A percentile compares a stretch with the other conserved stretches of the same genome.
Evolutionary conservation across 2,329 filamentous ascomycete species (phyloP).

Genomic region (Colletotrichum magnum): DNA sequence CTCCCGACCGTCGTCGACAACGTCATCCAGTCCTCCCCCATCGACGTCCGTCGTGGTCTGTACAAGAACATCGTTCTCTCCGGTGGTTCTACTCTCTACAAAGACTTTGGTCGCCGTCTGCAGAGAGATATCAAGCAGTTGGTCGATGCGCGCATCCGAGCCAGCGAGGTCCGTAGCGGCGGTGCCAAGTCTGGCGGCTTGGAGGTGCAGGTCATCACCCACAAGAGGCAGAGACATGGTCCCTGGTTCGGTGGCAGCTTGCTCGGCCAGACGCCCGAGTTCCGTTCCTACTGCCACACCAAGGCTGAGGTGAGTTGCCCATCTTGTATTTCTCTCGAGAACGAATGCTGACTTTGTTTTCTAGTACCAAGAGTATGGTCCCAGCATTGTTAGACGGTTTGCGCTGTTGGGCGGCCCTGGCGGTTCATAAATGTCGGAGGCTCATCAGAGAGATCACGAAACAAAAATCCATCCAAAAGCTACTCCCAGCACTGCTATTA

Average conservation of each 20-base stretch:
- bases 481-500: slow-evolving; percentile 10
- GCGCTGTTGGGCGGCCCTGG: slow-evolving; percentile 93
- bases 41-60: slow-evolving; percentile 94
- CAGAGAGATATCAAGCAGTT: slow-evolving; percentile 98
- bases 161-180: slow-evolving; percentile 91
- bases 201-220: slow-evolving; percentile 96
- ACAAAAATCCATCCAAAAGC: slow-evolving; percentile 25
- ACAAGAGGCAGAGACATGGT: slow-evolving; percentile 97
- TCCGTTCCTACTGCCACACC: slow-evolving; percentile 98
- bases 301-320: slow-evolving; percentile 75
- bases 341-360: slow-evolving; percentile 41
- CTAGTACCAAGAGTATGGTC: slow-evolving; percentile 95
- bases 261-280: slow-evolving; percentile 96
- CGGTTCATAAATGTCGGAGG: slow-evolving; percentile 69
- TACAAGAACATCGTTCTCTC: slow-evolving; percentile 99
- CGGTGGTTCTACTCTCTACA: slow-evolving; percentile 96
- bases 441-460: slow-evolving; percentile 22
- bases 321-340: no score
- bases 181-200: slow-evolving; percentile 94
- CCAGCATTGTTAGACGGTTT: slow-evolving; percentile 95
- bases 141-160: slow-evolving; percentile 92
- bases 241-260: slow-evolving; percentile 99
- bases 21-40: slow-evolving; percentile 97
- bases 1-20: slow-evolving; percentile 94
- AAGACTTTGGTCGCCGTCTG: slow-evolving; percentile 95